These are phyloP conservation scores for Neurospora sp. DNA, from an alignment of 2,329 filamentous ascomycete genomes.

Conservation along the genomic window DNA sequence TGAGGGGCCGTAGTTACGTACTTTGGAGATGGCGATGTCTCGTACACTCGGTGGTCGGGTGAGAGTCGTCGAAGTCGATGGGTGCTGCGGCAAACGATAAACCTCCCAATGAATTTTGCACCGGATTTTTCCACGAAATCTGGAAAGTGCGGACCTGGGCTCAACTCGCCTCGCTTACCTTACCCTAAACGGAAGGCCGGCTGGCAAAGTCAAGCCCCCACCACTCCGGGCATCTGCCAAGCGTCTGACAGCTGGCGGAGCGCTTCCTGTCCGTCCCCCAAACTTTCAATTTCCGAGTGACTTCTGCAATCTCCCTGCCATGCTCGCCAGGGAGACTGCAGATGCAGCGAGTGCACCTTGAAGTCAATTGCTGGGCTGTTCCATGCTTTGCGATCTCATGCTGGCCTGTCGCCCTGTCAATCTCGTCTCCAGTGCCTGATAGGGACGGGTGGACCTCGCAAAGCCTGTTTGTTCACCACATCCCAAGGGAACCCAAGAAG, in stretches of 20 bases:
- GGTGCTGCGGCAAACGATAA: conserved; percentile 16
- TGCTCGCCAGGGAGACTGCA: neutral
- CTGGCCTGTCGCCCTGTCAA: neutral
- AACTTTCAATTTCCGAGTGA: neutral
- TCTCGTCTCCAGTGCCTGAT: neutral
- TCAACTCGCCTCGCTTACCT: conserved; percentile 16
- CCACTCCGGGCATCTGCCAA: neutral
- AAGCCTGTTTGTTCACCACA: neutral
- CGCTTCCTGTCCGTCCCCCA: neutral
- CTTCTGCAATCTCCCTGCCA: neutral
- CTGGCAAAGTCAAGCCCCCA: neutral
- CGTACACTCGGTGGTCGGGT: conserved; percentile 17
- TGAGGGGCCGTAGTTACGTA: conserved; percentile 14
- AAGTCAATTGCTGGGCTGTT: neutral
- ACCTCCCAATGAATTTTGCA: conserved; percentile 19
- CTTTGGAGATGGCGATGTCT: conserved; percentile 26
- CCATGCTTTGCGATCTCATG: neutral
- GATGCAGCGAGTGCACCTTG: neutral
- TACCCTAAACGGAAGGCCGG: conserved; percentile 15
- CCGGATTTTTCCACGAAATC: conserved; percentile 18
- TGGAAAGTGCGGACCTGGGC: conserved; percentile 19
- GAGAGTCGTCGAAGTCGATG: conserved; percentile 18
- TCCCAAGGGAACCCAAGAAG: neutral
- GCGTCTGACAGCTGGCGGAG: neutral
- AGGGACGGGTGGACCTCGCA: neutral